Percentiles rank a stretch among this genome's conserved stretches.
phyloP scores from a whole-genome alignment of 805 yeast genomes.

The Yarrowia phangngaensis region DNA sequence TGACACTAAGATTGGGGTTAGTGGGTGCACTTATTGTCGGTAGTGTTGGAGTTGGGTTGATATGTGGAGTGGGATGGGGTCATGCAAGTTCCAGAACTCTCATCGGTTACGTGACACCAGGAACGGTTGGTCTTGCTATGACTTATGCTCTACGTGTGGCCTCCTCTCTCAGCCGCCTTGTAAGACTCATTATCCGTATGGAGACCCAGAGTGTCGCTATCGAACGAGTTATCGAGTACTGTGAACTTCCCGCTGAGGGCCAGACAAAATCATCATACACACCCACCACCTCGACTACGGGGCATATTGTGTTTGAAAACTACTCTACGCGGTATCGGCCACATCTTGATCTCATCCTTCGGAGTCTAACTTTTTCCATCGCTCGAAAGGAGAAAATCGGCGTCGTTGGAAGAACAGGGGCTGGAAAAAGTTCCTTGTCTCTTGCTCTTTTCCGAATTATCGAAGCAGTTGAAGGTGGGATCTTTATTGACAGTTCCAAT shows the following conservation, averaged over 20 bases:
- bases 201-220: constrained; percentile 51
- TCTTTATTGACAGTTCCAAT: constrained; percentile 66
- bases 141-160: constrained; percentile 54
- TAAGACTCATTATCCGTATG: constrained; percentile 37
- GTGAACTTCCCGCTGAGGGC: constrained; percentile 53
- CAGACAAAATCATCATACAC: too few relatives aligned
- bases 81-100: constrained; percentile 29
- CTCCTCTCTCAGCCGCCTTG: constrained; percentile 42
- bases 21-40: constrained; percentile 27
- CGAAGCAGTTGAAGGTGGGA: constrained; percentile 53
- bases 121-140: constrained; percentile 62
- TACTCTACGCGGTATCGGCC: constrained; percentile 63
- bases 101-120: constrained; percentile 32
- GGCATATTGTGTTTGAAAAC: constrained; percentile 53
- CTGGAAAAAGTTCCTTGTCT: constrained; percentile 78
- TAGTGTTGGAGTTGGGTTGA: constrained; percentile 30
- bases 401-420: constrained; percentile 87
- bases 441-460: constrained; percentile 63
- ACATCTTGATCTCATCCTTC: constrained; percentile 61
- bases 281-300: constrained; percentile 64
- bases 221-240: constrained; percentile 63
- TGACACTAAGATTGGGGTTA: constrained; percentile 48
- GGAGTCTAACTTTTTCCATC: constrained; percentile 50
- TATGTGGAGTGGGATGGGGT: constrained; percentile 29
- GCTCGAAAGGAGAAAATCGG: constrained; percentile 67